phyloP scores from a whole-genome alignment of 2,329 filamentous ascomycete genomes.

The Pseudogymnoascus sp. region DNA sequence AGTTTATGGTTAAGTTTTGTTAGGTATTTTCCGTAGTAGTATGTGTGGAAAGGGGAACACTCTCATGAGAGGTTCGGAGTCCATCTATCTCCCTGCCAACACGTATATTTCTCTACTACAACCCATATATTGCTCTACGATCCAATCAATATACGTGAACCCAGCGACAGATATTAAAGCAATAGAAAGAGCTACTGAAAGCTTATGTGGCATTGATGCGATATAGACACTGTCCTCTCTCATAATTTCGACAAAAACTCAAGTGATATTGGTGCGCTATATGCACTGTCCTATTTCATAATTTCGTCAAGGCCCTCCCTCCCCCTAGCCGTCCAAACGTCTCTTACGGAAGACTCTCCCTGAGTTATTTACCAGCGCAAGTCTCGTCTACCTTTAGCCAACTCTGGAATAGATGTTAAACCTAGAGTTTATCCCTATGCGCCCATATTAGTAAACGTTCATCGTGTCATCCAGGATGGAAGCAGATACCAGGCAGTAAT shows the following conservation, averaged over 20 bases:
- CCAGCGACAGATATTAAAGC: background rate
- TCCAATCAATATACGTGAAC: background rate
- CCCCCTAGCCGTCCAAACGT: background rate
- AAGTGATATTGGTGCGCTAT: no score
- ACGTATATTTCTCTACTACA: background rate
- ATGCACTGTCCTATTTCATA: background rate
- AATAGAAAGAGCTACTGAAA: no score
- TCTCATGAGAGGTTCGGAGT: background rate
- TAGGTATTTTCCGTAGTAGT: background rate
- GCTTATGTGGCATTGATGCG: background rate
- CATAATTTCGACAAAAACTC: background rate
- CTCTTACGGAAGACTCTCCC: background rate
- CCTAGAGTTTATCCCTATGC: background rate
- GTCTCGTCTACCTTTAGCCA: background rate
- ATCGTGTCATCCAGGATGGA: background rate
- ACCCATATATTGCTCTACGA: background rate
- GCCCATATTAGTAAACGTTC: background rate
- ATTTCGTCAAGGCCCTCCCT: background rate
- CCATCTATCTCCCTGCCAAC: background rate
- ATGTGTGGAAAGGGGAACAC: background rate
- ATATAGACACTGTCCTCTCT: background rate
- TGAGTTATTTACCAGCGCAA: background rate
- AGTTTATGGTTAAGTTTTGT: background rate
- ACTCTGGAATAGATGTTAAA: background rate
- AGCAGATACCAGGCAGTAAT: background rate